Conservation (phyloP, 768 basidiomycete genomes). For the Termitomyces sp. region DNA sequence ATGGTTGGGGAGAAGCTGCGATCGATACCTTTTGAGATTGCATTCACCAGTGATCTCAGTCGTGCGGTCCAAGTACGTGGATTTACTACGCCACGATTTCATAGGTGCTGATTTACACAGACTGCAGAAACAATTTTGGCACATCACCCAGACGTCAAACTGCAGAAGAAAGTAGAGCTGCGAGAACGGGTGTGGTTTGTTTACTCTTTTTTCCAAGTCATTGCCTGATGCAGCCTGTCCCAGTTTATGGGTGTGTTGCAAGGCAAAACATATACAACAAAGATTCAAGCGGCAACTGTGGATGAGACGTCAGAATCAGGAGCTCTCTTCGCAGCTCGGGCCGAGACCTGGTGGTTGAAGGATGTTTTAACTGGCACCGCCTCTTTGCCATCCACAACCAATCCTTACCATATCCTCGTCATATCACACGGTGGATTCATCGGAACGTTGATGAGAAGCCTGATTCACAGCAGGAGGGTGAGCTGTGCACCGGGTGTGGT, state of each 20-base stretch:
- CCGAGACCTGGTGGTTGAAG: conserved; percentile 55
- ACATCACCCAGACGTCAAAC: conserved; percentile 40
- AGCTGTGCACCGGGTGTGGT: conserved; percentile 28
- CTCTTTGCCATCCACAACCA: conserved; percentile 15
- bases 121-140: conserved; percentile 60
- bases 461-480: conserved; percentile 37
- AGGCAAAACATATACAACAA: conserved; percentile 27
- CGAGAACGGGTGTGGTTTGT: conserved; percentile 54
- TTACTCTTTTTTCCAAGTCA: background rate
- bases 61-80: conserved; percentile 57
- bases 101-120: conserved; percentile 26
- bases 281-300: conserved; percentile 13
- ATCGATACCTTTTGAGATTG: conserved; percentile 47
- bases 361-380: conserved; percentile 28
- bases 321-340: conserved; percentile 40
- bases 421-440: conserved; percentile 68
- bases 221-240: background rate
- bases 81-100: background rate
- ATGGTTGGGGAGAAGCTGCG: conserved; percentile 49
- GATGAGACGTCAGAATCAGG: conserved; percentile 32
- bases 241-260: conserved; percentile 37
- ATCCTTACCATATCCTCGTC: conserved; percentile 43
- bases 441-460: conserved; percentile 37
- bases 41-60: conserved; percentile 66
- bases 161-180: conserved; percentile 41